These are phyloP conservation scores for Fusarium sp. DNA, from an alignment of 2,329 filamentous ascomycete species.

Conservation along the genomic window DNA sequence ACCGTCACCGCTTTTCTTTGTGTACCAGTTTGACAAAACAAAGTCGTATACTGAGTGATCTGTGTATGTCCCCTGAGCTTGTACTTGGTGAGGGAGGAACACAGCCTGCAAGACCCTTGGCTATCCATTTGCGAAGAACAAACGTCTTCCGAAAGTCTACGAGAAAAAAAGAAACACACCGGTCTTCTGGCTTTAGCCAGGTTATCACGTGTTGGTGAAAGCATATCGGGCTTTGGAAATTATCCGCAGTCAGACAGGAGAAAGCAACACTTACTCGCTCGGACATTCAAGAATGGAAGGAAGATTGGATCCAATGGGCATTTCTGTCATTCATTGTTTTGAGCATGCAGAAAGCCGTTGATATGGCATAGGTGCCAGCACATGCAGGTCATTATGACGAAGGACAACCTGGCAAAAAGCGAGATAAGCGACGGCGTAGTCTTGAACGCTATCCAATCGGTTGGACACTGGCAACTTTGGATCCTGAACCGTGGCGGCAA, in stretches of 20 bases:
- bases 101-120: not conserved
- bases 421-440: constrained; percentile 41
- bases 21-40: constrained; percentile 35
- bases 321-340: not conserved
- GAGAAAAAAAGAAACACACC: not conserved
- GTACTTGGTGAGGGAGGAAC: not conserved
- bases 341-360: constrained; percentile 29
- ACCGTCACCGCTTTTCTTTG: constrained; percentile 31
- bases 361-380: constrained; percentile 24
- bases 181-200: not conserved
- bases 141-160: not conserved
- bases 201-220: not conserved
- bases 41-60: constrained; percentile 13
- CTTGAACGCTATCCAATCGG: constrained; percentile 37
- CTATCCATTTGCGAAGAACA: not conserved
- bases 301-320: not conserved
- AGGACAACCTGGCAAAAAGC: constrained; percentile 29
- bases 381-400: constrained; percentile 37
- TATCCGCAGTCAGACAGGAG: not conserved
- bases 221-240: not conserved
- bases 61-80: constrained; percentile 1
- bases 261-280: not conserved
- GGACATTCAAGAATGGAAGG: not conserved
- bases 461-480: constrained; percentile 37
- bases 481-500: constrained; percentile 30